A percentile compares a stretch with the other conserved stretches of the same genome.
These are phyloP conservation scores for Starmera dryadoides DNA, from an alignment of 805 yeast genomes.

Conservation along the genomic window DNA sequence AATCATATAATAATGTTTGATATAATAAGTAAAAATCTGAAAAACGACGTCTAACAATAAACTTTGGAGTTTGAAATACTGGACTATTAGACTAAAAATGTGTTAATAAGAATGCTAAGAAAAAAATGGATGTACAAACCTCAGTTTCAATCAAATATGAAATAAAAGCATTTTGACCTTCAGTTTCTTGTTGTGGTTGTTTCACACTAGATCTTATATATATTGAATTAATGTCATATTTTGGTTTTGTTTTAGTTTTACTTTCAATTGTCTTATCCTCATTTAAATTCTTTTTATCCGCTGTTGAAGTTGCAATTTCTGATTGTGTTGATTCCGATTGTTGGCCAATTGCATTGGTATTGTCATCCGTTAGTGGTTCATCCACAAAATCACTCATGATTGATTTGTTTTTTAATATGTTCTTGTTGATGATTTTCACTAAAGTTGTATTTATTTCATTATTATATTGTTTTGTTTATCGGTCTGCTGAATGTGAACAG, in stretches of 20 bases:
- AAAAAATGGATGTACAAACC: background rate
- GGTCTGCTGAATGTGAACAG: background rate
- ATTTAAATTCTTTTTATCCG: background rate
- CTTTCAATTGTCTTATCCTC: background rate
- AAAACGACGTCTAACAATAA: slow-evolving; percentile 68
- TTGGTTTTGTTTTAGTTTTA: background rate
- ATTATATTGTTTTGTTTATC: background rate
- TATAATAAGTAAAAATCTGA: slow-evolving; percentile 80
- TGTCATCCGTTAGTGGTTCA: too few species aligned
- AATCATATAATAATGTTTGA: slow-evolving; percentile 68
- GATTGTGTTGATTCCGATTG: too few species aligned
- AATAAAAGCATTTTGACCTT: slow-evolving; percentile 70
- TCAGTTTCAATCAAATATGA: slow-evolving; percentile 62
- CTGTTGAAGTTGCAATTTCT: too few species aligned
- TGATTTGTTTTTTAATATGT: background rate
- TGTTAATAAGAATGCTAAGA: background rate
- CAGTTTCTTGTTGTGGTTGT: slow-evolving; percentile 63
- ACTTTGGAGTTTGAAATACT: slow-evolving; percentile 35
- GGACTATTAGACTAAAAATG: slow-evolving; percentile 44
- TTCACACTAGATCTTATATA: slow-evolving; percentile 37
- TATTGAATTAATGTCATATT: slow-evolving; percentile 6
- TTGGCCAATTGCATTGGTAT: too few species aligned
- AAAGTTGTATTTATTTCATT: too few species aligned
- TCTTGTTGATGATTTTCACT: background rate
- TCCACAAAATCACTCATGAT: background rate